Conservation (phyloP, 1,284 basidiomycete species). For the Caloboletus inedulis region DNA sequence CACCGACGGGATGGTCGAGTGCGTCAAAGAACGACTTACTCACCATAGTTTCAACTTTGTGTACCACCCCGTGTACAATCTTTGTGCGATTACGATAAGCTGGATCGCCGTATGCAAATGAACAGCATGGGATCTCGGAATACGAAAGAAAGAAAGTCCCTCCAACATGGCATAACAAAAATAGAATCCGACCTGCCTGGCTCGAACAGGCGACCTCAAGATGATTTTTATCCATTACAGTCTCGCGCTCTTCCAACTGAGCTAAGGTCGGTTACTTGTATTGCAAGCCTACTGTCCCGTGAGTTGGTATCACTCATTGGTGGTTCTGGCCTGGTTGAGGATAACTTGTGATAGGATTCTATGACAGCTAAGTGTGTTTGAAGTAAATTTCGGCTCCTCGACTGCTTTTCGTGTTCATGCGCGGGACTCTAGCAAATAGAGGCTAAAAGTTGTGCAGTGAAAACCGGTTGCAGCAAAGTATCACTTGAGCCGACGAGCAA, state of each 20-base stretch:
- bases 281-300: neutral
- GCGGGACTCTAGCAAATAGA: neutral
- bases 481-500: too few relatives aligned
- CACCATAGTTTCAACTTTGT: too few relatives aligned
- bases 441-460: neutral
- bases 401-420: neutral
- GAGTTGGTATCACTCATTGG: neutral
- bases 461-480: neutral
- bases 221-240: slow-evolving; percentile 36
- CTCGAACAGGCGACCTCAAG: slow-evolving; percentile 58
- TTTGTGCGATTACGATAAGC: too few relatives aligned
- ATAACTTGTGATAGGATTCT: neutral
- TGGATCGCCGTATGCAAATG: too few relatives aligned
- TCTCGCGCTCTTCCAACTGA: slow-evolving; percentile 41
- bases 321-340: neutral
- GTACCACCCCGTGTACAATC: too few relatives aligned
- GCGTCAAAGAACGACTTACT: too few relatives aligned
- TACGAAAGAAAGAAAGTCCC: too few relatives aligned
- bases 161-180: too few relatives aligned
- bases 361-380: neutral
- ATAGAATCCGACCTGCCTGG: slow-evolving; percentile 49
- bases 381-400: neutral
- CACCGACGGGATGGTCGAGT: too few relatives aligned
- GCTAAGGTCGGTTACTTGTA: slow-evolving; percentile 30
- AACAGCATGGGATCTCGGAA: too few relatives aligned